Percentiles rank a stretch among this genome's conserved stretches.
Conservation (phyloP, 2,329 filamentous ascomycete genomes). For the Penicillium janthinellum region DNA sequence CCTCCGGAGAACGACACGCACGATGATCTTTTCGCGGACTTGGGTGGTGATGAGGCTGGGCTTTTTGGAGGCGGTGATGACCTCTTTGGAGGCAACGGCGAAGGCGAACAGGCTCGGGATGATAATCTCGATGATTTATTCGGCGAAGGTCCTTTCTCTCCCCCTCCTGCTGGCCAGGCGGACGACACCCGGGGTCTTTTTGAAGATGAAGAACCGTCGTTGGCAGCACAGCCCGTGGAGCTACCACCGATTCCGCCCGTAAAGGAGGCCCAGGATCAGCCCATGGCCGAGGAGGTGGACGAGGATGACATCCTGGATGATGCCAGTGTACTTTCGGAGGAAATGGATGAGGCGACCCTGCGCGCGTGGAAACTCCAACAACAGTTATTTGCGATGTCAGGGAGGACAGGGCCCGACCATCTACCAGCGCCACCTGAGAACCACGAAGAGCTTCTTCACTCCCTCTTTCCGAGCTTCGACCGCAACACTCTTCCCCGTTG, state of each 20-base stretch:
- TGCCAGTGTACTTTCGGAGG: constrained; percentile 33
- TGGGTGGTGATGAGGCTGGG: constrained; percentile 44
- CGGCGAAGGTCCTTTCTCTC: constrained; percentile 46
- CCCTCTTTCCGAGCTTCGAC: constrained; percentile 79
- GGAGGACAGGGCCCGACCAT: constrained; percentile 55
- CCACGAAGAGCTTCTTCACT: constrained; percentile 72
- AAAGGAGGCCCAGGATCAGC: constrained; percentile 22
- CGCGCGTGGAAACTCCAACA: constrained; percentile 51
- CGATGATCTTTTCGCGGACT: constrained; percentile 47
- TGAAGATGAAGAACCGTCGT: constrained; percentile 29
- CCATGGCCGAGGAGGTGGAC: constrained; percentile 32
- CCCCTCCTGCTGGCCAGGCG: constrained; percentile 31
- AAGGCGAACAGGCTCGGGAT: constrained; percentile 29
- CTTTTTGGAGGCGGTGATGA: constrained; percentile 30
- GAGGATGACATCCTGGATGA: constrained; percentile 32
- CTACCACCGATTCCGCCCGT: constrained; percentile 22
- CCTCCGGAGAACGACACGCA: constrained; percentile 57
- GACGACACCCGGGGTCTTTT: constrained; percentile 38
- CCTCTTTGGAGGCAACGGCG: constrained; percentile 30
- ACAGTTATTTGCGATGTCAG: constrained; percentile 50
- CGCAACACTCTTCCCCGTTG: constrained; percentile 74
- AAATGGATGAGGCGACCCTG: constrained; percentile 46
- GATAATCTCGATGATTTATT: constrained; percentile 54
- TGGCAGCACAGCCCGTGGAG: constrained; percentile 22
- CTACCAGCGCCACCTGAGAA: constrained; percentile 70